Conservation (phyloP, 768 basidiomycete genomes). For the Podaxis rugospora region DNA sequence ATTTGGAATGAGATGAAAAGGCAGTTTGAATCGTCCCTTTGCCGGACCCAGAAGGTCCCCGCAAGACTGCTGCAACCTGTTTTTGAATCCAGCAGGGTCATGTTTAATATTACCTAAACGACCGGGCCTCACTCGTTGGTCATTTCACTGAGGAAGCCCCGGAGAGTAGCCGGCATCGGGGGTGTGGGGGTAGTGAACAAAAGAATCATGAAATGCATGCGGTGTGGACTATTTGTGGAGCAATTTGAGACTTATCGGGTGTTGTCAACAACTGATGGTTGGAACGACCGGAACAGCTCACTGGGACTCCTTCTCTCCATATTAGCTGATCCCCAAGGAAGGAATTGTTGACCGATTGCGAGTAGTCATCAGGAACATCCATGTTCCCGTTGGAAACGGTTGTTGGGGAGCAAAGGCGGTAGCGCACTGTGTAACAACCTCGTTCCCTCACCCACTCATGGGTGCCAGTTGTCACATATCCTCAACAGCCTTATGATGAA, state of each 20-base stretch:
- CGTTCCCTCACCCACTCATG: too few relatives aligned
- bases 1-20: conserved; percentile 2
- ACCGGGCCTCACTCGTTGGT: not conserved
- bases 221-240: not conserved
- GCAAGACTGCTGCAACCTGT: not conserved
- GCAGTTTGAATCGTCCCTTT: not conserved
- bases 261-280: not conserved
- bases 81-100: not conserved
- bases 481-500: too few relatives aligned
- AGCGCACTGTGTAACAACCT: too few relatives aligned
- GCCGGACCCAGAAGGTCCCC: not conserved
- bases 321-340: not conserved
- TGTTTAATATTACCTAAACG: not conserved
- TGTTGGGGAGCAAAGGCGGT: too few relatives aligned
- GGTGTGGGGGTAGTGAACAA: not conserved
- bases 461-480: too few relatives aligned
- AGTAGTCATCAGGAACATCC: not conserved
- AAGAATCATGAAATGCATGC: not conserved
- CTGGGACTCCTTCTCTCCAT: not conserved
- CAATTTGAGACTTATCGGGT: not conserved
- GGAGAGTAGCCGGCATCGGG: not conserved
- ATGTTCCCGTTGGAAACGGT: not conserved
- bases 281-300: not conserved
- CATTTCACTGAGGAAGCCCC: not conserved
- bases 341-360: not conserved